Evolutionary conservation across 176 grass and related monocot species (phyloP), one percentile per base, ranked within the genome.

Genomic region (sorghum (Sorghum bicolor)): DNA sequence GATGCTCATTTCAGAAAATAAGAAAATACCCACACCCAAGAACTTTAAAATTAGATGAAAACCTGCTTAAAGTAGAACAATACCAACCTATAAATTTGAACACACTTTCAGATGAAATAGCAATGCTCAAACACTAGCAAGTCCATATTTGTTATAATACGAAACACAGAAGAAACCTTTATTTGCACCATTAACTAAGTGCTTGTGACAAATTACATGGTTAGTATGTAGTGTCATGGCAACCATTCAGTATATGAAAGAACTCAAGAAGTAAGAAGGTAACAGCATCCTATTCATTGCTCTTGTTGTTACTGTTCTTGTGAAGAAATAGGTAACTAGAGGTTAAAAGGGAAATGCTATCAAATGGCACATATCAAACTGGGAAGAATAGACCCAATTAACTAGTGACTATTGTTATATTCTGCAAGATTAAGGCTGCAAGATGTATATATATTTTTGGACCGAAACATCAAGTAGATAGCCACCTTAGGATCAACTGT

Each of bases 81-180:
- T 22, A 80, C 0, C 19, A 48, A 33, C 17, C 11, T 71, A 72
- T 72, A 38, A 86, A 86, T 48, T 33, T 67, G 28, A 67, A 48
- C 19, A 31, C 22, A 77, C 30, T 50, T 61, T 64, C 79, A 70
- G 64, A 50, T 70, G 12, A 30, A 38, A 62, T 25, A 36, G 47
- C 15, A 82, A 66, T 10, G 7, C 28, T 76, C 61, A 24, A 76
- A 60, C 50, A 77, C 39, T 6, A 65, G 5, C 33, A 22, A 26
- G 25, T 74, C 43, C 60, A 45, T 45, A 72, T 53, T 72, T 71
- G 31, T 13, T 40, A 61, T 28, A 87, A 20, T 47, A 62, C 0
- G 4, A 26, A 34, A 64, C 25, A 77, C 32, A 68, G 40, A 88
- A 72, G 25, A 64, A 83, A 53, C 13, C 19, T 62, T 74, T 60